Evolutionary conservation across 768 basidiomycete species (phyloP).

Genomic region (Naganishia onofrii): DNA sequence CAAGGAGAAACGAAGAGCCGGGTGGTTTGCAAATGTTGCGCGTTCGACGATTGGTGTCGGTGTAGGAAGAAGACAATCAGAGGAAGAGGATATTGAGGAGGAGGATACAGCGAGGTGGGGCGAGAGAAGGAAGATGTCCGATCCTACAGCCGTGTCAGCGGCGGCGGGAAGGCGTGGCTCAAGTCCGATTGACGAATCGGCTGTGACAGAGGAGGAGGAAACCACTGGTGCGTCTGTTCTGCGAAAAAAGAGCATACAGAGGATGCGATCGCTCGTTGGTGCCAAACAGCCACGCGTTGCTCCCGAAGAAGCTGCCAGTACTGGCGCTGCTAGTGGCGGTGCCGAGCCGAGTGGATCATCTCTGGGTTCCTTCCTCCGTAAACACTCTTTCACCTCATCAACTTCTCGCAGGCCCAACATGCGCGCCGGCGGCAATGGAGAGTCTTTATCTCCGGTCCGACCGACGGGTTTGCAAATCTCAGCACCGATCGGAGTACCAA

Average conservation of each 20-base stretch:
- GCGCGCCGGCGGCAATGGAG: background rate
- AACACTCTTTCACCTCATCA: constrained; percentile 6
- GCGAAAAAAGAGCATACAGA: background rate
- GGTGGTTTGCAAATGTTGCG: constrained; percentile 10
- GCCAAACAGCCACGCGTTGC: background rate
- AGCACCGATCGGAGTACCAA: background rate
- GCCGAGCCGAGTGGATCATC: background rate
- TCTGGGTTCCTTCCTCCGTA: constrained; percentile 14
- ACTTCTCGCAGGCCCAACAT: constrained; percentile 1
- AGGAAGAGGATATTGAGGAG: background rate
- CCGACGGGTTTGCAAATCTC: constrained; percentile 9
- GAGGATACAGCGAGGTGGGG: too few species aligned
- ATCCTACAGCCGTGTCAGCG: too few species aligned
- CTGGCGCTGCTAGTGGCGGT: background rate
- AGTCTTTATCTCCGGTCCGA: background rate
- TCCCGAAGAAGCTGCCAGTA: background rate
- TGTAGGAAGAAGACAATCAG: background rate
- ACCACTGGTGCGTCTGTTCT: background rate
- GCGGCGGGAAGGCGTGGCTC: too few species aligned
- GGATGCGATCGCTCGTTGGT: constrained; percentile 11
- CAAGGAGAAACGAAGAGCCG: constrained; percentile 10
- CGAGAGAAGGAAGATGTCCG: background rate
- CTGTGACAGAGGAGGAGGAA: constrained; percentile 6
- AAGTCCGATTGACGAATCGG: constrained; percentile 4
- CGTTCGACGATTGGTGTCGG: background rate